Base-by-base conservation (phyloP, 331 rosid genomes). In the Quercus lobata region DNA sequence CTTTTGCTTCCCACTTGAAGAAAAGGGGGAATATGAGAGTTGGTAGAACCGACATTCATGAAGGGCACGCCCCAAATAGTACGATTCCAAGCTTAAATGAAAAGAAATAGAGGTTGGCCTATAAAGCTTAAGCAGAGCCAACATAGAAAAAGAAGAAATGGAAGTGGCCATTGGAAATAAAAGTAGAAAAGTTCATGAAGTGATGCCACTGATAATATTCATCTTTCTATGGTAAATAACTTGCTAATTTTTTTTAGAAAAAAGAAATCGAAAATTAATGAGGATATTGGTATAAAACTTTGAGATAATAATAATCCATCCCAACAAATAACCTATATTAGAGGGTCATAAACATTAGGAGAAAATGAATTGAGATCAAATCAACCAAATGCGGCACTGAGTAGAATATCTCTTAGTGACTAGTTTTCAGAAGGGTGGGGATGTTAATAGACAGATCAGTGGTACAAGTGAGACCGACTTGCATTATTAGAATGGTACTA, bases 1-100 rank as follows among this genome's bases (percentile, higher is more conserved):
- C 89, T 81, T 89, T 83, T 85, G 88, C 83, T 85, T 85, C 79
- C 82, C 82, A 83, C 91, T 87, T 57, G 70, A 53, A 73, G 63
- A 68, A 85, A 88, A 81, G 66, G 84, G 78, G 78, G 49, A 52
- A 18, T 56, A 88, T 49, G 72, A 55, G 74, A 30, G 55, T 71
- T 83, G 79, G 82, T 32, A 84, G 61, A 54, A 75, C 74, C 78
- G 80, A 76, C 76, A 74, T 76, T 76, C 81, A 66, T 69, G 73
- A 80, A 82, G 78, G 73, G 76, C 58, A 79, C 34, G 44, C 78
- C 83, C 75, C 41, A 66, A 83, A 72, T 71, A 62, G 78, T 62
- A 74, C 78, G 79, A 86, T 79, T 75, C 77, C 87, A 83, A 75
- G 66, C 90, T 79, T 83, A 71, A 65, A 75, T 52, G 44, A 72